Evolutionary conservation across 2,329 filamentous ascomycete species (phyloP).

Genomic region (Bipolaris gigantea): DNA sequence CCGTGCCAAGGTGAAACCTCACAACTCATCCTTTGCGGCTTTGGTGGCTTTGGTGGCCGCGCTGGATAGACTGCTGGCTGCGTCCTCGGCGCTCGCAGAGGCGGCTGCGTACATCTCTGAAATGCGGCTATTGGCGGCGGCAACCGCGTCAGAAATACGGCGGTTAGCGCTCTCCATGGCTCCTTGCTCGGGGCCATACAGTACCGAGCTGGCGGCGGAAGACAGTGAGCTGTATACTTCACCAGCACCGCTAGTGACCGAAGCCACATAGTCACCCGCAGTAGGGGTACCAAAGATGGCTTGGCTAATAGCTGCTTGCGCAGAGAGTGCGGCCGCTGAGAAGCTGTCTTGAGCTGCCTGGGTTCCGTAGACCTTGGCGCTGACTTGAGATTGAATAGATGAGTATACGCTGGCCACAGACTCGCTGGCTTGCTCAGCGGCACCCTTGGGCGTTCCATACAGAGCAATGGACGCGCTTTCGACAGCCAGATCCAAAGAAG

Average conservation of each 20-base stretch:
- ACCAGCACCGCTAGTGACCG: constrained; percentile 49
- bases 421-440: constrained; percentile 57
- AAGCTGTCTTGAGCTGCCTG: constrained; percentile 58
- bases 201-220: constrained; percentile 46
- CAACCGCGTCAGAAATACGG: constrained; percentile 47
- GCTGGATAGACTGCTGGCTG: constrained; percentile 50
- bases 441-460: constrained; percentile 60
- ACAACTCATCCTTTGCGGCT: constrained; percentile 58
- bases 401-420: constrained; percentile 57
- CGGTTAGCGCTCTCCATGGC: constrained; percentile 51
- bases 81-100: constrained; percentile 48
- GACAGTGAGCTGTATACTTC: constrained; percentile 28
- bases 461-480: constrained; percentile 60
- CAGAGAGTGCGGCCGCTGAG: constrained; percentile 57
- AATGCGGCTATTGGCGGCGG: constrained; percentile 50
- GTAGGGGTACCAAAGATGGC: constrained; percentile 62
- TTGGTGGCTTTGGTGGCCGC: constrained; percentile 46
- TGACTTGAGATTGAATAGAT: constrained; percentile 54
- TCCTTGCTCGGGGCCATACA: constrained; percentile 53
- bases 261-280: constrained; percentile 48
- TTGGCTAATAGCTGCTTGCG: constrained; percentile 57
- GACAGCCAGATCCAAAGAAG: constrained; percentile 61
- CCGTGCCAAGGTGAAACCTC: neutral
- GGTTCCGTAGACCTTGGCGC: constrained; percentile 59
- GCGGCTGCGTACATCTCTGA: constrained; percentile 45